These are phyloP conservation scores for Kalmusia sp. DNA, from an alignment of 2,329 filamentous ascomycete species.

Conservation along the genomic window DNA sequence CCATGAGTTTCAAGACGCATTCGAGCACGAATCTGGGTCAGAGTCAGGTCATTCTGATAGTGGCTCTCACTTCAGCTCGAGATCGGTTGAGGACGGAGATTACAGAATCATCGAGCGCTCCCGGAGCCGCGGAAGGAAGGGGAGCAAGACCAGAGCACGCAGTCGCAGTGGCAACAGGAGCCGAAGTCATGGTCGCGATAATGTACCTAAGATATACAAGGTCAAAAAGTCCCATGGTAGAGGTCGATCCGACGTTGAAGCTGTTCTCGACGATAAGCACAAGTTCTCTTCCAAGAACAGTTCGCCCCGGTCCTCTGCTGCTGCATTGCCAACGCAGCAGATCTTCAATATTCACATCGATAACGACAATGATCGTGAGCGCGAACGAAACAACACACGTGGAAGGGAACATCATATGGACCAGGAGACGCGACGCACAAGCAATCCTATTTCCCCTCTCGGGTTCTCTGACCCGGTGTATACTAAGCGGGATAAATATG, in stretches of 20 bases:
- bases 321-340: conserved; percentile 17
- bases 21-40: conserved; percentile 20
- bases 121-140: conserved; percentile 14
- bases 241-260: conserved; percentile 20
- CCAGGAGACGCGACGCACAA: background rate
- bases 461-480: conserved; percentile 5
- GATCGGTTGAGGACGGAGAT: conserved; percentile 27
- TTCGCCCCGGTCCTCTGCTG: conserved; percentile 24
- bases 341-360: conserved; percentile 28
- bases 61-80: conserved; percentile 12
- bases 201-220: conserved; percentile 12
- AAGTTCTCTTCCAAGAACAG: conserved; percentile 21
- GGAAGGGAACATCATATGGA: conserved; percentile 3
- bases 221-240: conserved; percentile 19
- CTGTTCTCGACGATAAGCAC: conserved; percentile 24
- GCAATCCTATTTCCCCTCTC: background rate
- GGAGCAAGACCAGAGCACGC: conserved; percentile 5
- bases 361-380: conserved; percentile 21
- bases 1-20: conserved; percentile 9
- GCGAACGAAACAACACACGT: conserved; percentile 14
- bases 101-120: conserved; percentile 26
- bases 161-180: conserved; percentile 1
- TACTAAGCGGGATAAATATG: conserved; percentile 15
- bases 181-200: conserved; percentile 18
- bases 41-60: conserved; percentile 25